phyloP scores from a whole-genome alignment of 2,329 filamentous ascomycete species.

The Exophiala phaeomuriformis region DNA sequence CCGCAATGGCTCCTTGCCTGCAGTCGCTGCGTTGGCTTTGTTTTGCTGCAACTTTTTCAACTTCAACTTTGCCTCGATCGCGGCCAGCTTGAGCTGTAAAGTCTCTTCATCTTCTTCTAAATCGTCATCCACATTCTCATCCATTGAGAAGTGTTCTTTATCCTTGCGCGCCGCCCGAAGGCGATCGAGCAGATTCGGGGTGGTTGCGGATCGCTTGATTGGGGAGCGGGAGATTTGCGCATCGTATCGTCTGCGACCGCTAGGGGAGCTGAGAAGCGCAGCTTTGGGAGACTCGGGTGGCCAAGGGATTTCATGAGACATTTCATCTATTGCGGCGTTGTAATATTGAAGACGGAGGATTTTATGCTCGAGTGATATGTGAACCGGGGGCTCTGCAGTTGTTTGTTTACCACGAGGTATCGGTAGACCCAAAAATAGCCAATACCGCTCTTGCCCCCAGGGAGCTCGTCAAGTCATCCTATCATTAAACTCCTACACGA shows the following conservation, averaged over 20 bases:
- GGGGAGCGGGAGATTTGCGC: slow-evolving; percentile 64
- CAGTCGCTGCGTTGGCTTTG: slow-evolving; percentile 41
- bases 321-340: background rate
- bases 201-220: slow-evolving; percentile 45
- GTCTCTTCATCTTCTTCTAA: slow-evolving; percentile 83
- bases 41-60: slow-evolving; percentile 74
- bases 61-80: slow-evolving; percentile 79
- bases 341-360: background rate
- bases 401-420: background rate
- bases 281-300: slow-evolving; percentile 57
- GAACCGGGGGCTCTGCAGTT: background rate
- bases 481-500: background rate
- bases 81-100: slow-evolving; percentile 73
- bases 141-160: slow-evolving; percentile 27
- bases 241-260: slow-evolving; percentile 68
- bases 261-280: slow-evolving; percentile 62
- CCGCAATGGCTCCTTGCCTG: slow-evolving; percentile 7
- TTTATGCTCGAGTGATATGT: background rate
- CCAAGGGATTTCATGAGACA: slow-evolving; percentile 40
- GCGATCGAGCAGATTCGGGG: slow-evolving; percentile 34
- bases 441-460: background rate
- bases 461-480: background rate
- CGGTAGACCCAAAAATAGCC: background rate
- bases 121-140: slow-evolving; percentile 50
- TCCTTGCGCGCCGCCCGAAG: slow-evolving; percentile 28